Percentiles rank a stretch among this genome's conserved stretches.
These are phyloP conservation scores for Fomitopsis betulina DNA, from an alignment of 1,284 basidiomycete genomes.

Conservation along the genomic window DNA sequence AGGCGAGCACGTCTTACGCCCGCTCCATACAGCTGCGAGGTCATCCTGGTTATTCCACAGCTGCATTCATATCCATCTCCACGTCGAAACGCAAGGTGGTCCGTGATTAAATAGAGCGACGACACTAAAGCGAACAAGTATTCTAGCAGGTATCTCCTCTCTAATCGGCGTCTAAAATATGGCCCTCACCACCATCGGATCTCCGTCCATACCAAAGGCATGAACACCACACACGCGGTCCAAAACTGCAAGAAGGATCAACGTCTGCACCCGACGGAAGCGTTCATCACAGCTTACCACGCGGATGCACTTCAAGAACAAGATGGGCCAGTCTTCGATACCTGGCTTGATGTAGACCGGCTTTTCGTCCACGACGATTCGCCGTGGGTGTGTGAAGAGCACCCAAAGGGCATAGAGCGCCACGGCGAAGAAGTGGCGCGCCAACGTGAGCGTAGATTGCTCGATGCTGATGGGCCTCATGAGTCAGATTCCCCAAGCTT, in stretches of 20 bases:
- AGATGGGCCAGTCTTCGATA: constrained; percentile 54
- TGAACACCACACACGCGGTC: constrained; percentile 83
- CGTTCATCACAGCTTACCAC: constrained; percentile 45
- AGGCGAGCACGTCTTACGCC: too few species aligned
- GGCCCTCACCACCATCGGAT: constrained; percentile 46
- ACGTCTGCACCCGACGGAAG: constrained; percentile 9
- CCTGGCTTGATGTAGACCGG: constrained; percentile 35
- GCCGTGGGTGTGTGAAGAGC: constrained; percentile 69
- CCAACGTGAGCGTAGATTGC: constrained; percentile 75
- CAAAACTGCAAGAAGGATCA: constrained; percentile 54
- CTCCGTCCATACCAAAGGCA: constrained; percentile 87
- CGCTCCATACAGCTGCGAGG: too few species aligned
- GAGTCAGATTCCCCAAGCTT: too few species aligned
- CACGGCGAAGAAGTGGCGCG: constrained; percentile 93
- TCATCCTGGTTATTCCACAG: too few species aligned
- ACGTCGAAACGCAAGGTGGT: not conserved
- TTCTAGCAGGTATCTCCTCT: not conserved
- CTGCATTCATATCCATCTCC: too few species aligned
- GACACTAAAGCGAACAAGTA: not conserved
- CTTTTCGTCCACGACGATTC: constrained; percentile 27
- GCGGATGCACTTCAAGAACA: constrained; percentile 47
- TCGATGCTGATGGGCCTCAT: constrained; percentile 41
- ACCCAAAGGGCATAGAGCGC: constrained; percentile 91
- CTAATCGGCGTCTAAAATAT: not conserved
- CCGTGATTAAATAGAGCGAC: not conserved